Evolutionary conservation across 2,329 filamentous ascomycete species (phyloP), one percentile per base, ranked within the genome.

Genomic region (Penicillium sclerotigenum): DNA sequence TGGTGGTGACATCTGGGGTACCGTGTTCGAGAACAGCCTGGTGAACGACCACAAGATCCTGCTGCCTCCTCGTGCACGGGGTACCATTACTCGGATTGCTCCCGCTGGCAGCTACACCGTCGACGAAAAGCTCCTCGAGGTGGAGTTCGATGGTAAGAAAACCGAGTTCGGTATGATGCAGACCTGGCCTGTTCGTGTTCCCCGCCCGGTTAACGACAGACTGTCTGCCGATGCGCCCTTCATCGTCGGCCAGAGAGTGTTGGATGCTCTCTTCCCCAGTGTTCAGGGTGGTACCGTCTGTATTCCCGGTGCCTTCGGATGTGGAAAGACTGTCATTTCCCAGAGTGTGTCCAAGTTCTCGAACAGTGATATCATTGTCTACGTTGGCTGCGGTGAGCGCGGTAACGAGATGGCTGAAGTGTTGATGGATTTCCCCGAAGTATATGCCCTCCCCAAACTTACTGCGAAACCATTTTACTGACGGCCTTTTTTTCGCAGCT

Each of bases 381-480:
- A 99, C 74, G 94, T 99, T 58, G 94, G 94, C 58, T 88, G 83
- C 65, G 90, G 92, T 67, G 94, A 99, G 79, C 89, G 94, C 68
- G 94, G 94, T 66, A 99, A 99, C 73, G 94, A 99, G 79, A 99
- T 99, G 94, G 94, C 94, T 62, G 94, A 99, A 83, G 94, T 99
- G 66, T 83, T 99, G 83, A 97, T 97, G 89, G 94, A 99, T 78
- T 99, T 99, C 83, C 94, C 94, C 57, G 92, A 97, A 72, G 82
- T 84, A 71, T 56, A 71, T 55, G 34, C 20, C 24, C 31, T 11
- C 20, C 9, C 16, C 37, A 24, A 33, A 14, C 26, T 22, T 41
- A 4, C 22, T n/a, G 11, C 48, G 20, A 41, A 45, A 18, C n/a
- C 7, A n/a, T 13, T 31, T 46, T 52, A 42, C 63, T 69, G 46